phyloP scores from a whole-genome alignment of 2,329 filamentous ascomycete genomes.

The Claviceps lovelessii region DNA sequence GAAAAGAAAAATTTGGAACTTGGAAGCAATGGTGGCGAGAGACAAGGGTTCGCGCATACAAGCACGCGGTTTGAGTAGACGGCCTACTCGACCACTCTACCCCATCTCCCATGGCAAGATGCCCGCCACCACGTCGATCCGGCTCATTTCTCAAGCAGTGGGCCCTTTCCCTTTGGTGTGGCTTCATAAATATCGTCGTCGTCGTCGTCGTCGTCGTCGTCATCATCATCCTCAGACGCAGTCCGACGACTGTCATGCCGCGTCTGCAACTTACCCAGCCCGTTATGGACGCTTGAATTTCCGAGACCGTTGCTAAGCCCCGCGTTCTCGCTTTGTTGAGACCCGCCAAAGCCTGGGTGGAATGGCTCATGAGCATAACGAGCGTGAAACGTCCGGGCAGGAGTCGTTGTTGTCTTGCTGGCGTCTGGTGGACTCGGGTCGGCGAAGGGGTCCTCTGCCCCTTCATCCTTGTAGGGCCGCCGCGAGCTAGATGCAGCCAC shows the following conservation, averaged over 20 bases:
- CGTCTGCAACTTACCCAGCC: slow-evolving; percentile 8
- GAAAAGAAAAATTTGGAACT: not conserved
- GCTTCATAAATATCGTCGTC: slow-evolving; percentile 28
- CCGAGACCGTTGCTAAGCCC: slow-evolving; percentile 1
- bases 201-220: slow-evolving; percentile 6
- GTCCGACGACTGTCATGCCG: slow-evolving; percentile 6
- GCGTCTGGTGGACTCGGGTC: slow-evolving; percentile 13
- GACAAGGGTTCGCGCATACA: not conserved
- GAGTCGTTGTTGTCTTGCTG: slow-evolving; percentile 5
- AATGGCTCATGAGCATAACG: slow-evolving; percentile 23
- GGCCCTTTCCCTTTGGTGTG: slow-evolving; percentile 23
- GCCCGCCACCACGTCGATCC: not conserved
- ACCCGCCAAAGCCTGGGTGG: slow-evolving; percentile 21
- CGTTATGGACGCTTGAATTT: slow-evolving; percentile 8
- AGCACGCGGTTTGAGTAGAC: not conserved
- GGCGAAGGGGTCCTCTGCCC: slow-evolving; percentile 22
- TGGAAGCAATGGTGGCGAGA: too few relatives aligned
- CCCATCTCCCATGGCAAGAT: too few relatives aligned
- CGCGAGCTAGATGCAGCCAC: slow-evolving; percentile 13
- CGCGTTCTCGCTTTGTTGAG: not conserved
- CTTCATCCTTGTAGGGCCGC: slow-evolving; percentile 11
- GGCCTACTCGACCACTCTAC: too few relatives aligned
- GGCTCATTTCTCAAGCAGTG: slow-evolving; percentile 20
- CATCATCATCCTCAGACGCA: not conserved
- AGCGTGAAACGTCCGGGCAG: slow-evolving; percentile 8